phyloP scores from a whole-genome alignment of 805 yeast species.

The Myxozyma mucilagina region DNA sequence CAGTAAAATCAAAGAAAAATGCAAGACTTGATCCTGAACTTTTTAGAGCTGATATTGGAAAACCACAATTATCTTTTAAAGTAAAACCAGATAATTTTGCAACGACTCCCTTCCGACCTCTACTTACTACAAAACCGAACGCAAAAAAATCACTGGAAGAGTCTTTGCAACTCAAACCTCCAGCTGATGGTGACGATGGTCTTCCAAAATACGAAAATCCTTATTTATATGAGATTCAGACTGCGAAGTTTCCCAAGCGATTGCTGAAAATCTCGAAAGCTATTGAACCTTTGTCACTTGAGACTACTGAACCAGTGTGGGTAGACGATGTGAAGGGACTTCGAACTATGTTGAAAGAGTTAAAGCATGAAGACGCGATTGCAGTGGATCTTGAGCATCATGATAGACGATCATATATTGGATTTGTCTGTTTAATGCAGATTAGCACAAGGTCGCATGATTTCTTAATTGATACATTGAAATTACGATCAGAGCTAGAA shows the following conservation, averaged over 20 bases:
- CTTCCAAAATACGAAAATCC: conserved; percentile 20
- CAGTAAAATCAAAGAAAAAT: conserved; percentile 30
- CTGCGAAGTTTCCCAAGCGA: conserved; percentile 9
- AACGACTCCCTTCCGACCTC: conserved; percentile 72
- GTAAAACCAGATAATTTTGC: conserved; percentile 67
- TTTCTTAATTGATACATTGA: conserved; percentile 82
- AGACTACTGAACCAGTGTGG: conserved; percentile 57
- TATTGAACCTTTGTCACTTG: conserved; percentile 63
- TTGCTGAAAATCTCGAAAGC: conserved; percentile 39
- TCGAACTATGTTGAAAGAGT: conserved; percentile 53
- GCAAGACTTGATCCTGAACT: conserved; percentile 15
- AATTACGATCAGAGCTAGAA: conserved; percentile 69
- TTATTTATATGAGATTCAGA: conserved; percentile 2
- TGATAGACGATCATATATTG: conserved; percentile 85
- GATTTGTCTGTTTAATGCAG: conserved; percentile 91
- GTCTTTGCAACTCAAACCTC: conserved; percentile 41
- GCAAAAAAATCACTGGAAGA: conserved; percentile 56
- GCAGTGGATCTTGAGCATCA: conserved; percentile 98
- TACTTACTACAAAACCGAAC: conserved; percentile 70
- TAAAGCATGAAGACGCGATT: conserved; percentile 57
- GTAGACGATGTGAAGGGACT: conserved; percentile 62
- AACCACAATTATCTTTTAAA: conserved; percentile 70
- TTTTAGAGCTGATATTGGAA: conserved; percentile 43
- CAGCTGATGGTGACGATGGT: not conserved
- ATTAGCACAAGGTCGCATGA: conserved; percentile 79